phyloP scores from a whole-genome alignment of 2,329 filamentous ascomycete genomes.

The Nigrospora sphaerica region DNA sequence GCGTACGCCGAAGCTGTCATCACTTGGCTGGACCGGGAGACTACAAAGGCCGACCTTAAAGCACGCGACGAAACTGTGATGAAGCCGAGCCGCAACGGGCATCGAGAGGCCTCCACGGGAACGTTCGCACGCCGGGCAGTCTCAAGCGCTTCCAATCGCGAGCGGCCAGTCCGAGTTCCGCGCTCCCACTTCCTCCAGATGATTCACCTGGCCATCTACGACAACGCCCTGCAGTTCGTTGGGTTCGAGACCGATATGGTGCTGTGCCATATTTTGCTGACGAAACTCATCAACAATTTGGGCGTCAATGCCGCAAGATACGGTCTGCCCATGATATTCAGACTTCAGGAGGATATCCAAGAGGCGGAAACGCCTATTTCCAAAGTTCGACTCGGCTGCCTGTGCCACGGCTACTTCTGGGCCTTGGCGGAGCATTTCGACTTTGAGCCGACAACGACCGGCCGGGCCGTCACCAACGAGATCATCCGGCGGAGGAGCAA shows the following conservation, averaged over 20 bases:
- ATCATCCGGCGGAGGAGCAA: slow-evolving; percentile 67
- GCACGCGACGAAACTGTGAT: slow-evolving; percentile 49
- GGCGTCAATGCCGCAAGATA: slow-evolving; percentile 76
- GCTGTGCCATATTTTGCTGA: slow-evolving; percentile 69
- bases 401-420: slow-evolving; percentile 89
- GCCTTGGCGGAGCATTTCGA: slow-evolving; percentile 69
- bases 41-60: slow-evolving; percentile 56
- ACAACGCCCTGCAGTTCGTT: slow-evolving; percentile 70
- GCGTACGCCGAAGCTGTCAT: slow-evolving; percentile 79
- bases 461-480: slow-evolving; percentile 66
- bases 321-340: slow-evolving; percentile 82
- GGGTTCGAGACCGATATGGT: slow-evolving; percentile 68
- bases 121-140: slow-evolving; percentile 55
- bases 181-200: slow-evolving; percentile 72
- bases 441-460: slow-evolving; percentile 63
- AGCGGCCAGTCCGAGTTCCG: slow-evolving; percentile 44
- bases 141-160: slow-evolving; percentile 58
- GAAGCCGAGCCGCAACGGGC: slow-evolving; percentile 35
- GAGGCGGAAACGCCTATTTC: slow-evolving; percentile 57
- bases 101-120: slow-evolving; percentile 29
- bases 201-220: slow-evolving; percentile 82
- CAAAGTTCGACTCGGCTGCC: slow-evolving; percentile 73
- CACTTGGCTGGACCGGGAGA: slow-evolving; percentile 81
- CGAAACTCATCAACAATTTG: slow-evolving; percentile 65
- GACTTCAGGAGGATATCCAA: slow-evolving; percentile 77